Evolutionary conservation across 169 alveolate genomes (phyloP), one percentile per base, ranked within the genome.

Genomic region (Plasmodium fragile): DNA sequence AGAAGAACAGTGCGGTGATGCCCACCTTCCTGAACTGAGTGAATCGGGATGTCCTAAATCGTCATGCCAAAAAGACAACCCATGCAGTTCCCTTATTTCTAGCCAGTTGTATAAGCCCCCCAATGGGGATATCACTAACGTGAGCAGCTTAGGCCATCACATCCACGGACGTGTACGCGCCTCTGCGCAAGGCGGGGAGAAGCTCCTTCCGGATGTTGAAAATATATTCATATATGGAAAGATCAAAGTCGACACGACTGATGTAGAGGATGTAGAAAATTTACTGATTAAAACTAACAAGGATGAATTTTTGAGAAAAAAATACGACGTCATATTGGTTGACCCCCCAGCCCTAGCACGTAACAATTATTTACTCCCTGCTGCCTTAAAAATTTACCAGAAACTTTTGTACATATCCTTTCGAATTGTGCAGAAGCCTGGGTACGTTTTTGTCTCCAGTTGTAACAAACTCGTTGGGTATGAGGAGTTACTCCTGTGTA

Each of bases 381-480:
- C 85, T 18, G 94, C 94, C 1, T 81, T 91, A 70, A 91, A 91
- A 80, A 49, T 91, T 69, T 91, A 91, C 41, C 73, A 91, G 82
- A 91, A 91, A 81, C 94, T 91, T 91, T 91, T 91, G 80, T 91
- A 80, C 75, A 52, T 69, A 70, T 91, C 94, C 0, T 91, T 91
- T 80, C 70, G 75, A 79, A 80, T 91, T 70, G 73, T 91, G 53
- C 92, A 81, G 55, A 91, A 91, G 28, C 94, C 94, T 3, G 94
- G 94, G 25, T 91, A 91, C 73, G 92, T 91, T 10, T 91, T 91
- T 81, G 94, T 91, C 41, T 91, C 94, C 53, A 91, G 94, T 91
- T 91, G 94, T 39, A 91, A 91, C 84, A 79, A 22, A 80, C 73
- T 91, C 25, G 55, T 91, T 69, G 94, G 94, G 3, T 91, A 91